Evolutionary conservation across 345 rosid genomes (phyloP), one percentile per base, ranked within the genome.

Genomic region (Erysimum cheiranthoides): DNA sequence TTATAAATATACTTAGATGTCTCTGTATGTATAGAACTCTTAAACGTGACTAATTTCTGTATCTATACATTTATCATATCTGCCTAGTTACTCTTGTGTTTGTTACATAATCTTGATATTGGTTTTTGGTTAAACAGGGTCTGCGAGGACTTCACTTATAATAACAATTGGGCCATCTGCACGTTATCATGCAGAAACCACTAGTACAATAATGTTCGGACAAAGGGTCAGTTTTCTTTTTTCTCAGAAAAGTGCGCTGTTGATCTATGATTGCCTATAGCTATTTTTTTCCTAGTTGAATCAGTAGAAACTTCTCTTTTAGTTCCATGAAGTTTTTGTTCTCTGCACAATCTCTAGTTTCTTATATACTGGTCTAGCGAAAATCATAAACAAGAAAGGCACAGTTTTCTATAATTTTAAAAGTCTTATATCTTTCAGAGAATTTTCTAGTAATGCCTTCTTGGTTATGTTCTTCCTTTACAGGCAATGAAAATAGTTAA

Each of bases 401-500:
- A 27, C 8, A 35, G 7, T 46, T 47, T 61, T 47, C 8, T 58
- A 18, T 35, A 16, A 16, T 46, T 46, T 63, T 46, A 49, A 11
- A 5, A 14, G 35, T 53, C 56, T 64, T 46, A 62, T 61, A 42
- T 76, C 59, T 38, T 38, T 52, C 58, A 53, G 38, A 53, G 21
- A 25, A 17, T n/a, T 35, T 43, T 35, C 13, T 38, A 18, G 14
- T 61, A 14, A 43, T n/a, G 75, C 31, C 54, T 43, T 60, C 14
- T 30, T 85, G 67, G 67, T 40, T 3, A 17, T 25, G 42, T 62
- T 62, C 21, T 66, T 77, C 47, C 54, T 68, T 81, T 79, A 79
- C 89, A 93, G 98, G 98, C 98, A 27, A 91, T 91, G 97, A 93
- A 90, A 83, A 82, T 93, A 64, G 93, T 91, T n/a, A 93, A 93